phyloP scores from a whole-genome alignment of 331 rosid genomes.

The Quercus phellos region DNA sequence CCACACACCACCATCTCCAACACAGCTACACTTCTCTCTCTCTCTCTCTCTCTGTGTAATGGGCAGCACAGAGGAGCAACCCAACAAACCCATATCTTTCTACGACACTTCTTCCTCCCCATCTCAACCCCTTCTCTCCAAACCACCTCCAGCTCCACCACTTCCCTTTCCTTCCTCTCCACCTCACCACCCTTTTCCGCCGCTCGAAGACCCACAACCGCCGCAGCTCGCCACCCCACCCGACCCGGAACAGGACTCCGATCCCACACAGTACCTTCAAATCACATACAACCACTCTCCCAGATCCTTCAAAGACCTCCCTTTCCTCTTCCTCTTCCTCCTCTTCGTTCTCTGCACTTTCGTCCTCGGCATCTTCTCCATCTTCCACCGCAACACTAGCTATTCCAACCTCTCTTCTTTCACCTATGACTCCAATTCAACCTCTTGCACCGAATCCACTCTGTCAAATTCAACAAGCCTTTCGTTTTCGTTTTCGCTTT shows the following conservation, averaged over 20 bases:
- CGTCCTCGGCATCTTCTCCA: slow-evolving; percentile 63
- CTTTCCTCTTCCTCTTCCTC: slow-evolving; percentile 64
- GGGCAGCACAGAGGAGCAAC: slow-evolving; percentile 48
- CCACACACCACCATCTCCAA: neutral
- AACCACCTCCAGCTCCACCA: neutral
- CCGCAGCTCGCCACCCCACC: neutral
- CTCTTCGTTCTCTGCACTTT: slow-evolving; percentile 58
- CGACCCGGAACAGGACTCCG: slow-evolving; percentile 36
- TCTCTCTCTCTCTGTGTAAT: slow-evolving; percentile 16
- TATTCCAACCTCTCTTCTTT: slow-evolving; percentile 47
- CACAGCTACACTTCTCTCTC: neutral
- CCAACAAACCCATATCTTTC: slow-evolving; percentile 34
- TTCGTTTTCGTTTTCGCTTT: too few species aligned
- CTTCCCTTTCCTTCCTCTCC: neutral
- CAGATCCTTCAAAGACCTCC: slow-evolving; percentile 62
- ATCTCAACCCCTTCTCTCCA: slow-evolving; percentile 44
- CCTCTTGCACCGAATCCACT: slow-evolving; percentile 42
- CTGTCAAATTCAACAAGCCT: neutral
- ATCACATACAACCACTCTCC: slow-evolving; percentile 69
- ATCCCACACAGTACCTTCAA: slow-evolving; percentile 56
- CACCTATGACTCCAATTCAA: slow-evolving; percentile 40
- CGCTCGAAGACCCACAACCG: slow-evolving; percentile 15
- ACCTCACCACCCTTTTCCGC: slow-evolving; percentile 25
- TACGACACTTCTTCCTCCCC: slow-evolving; percentile 43
- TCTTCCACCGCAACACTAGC: slow-evolving; percentile 50